Evolutionary conservation across 2,329 filamentous ascomycete genomes (phyloP).

Genomic region (Dendryphion nanum): DNA sequence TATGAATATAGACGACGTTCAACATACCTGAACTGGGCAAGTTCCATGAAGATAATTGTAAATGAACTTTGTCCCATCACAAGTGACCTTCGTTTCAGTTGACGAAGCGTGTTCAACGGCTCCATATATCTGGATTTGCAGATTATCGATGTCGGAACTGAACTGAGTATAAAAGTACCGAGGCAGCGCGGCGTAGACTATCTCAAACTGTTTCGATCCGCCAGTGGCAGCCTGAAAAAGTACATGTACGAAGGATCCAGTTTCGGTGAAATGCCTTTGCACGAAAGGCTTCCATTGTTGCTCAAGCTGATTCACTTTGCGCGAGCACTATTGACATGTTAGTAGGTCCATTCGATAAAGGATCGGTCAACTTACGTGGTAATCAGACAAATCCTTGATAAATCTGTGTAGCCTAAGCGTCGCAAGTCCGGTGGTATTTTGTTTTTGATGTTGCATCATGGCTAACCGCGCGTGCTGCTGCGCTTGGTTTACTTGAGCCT

Average conservation of each 20-base stretch:
- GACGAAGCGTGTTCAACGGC: constrained; percentile 57
- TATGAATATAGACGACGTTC: too few relatives aligned
- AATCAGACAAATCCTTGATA: constrained; percentile 55
- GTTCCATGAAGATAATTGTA: constrained; percentile 88
- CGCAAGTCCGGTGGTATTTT: constrained; percentile 29
- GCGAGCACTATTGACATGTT: constrained; percentile 14
- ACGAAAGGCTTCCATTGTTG: constrained; percentile 85
- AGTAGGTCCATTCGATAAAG: constrained; percentile 1
- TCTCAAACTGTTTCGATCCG: constrained; percentile 79
- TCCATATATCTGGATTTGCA: constrained; percentile 81
- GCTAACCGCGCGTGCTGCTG: constrained; percentile 28
- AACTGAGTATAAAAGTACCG: constrained; percentile 91
- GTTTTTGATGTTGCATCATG: constrained; percentile 22
- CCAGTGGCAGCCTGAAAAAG: constrained; percentile 56
- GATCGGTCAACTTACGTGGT: constrained; percentile 54
- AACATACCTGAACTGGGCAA: constrained; percentile 64
- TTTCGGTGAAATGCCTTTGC: constrained; percentile 73
- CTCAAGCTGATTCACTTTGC: constrained; percentile 57
- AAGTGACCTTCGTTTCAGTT: constrained; percentile 72
- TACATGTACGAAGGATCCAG: constrained; percentile 73
- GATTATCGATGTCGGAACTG: constrained; percentile 74
- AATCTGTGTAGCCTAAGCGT: constrained; percentile 57
- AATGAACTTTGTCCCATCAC: constrained; percentile 73
- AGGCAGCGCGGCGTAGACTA: constrained; percentile 75
- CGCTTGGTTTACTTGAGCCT: constrained; percentile 19